Base-by-base conservation (phyloP, 306 rosid genomes). In the Acacia melanoxylon region DNA sequence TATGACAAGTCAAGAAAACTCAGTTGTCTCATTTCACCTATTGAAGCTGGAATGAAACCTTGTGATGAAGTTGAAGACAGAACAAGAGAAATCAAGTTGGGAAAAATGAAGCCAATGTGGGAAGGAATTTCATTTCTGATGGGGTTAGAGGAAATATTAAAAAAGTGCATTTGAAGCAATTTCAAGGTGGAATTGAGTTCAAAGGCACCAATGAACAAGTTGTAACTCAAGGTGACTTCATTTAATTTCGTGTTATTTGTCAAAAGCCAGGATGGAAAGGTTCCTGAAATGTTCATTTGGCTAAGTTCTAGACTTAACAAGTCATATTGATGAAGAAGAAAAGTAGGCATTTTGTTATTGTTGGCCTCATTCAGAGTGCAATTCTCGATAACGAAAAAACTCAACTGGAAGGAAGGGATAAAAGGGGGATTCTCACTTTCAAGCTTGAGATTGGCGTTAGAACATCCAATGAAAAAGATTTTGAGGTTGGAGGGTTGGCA, bases 351-450 rank as follows among this genome's bases (percentile, higher is more conserved):
- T 49, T 49, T 49, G 56, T 33, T 2, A 25, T 58, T n/a, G 65
- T 29, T 46, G 46, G 35, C 40, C 35, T 45, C 77, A 71, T 78
- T 46, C 6, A 78, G 16, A 9, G 29, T 42, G 29, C 75, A 83
- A 5, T 8, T 6, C 0, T 7, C 1, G 24, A 5, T 78, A 52
- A 0, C 0, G 0, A 78, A 20, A 46, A 52, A 3, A 52, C 27
- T 65, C 49, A 83, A 67, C 24, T 83, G 3, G 79, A 72, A 83
- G 78, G 6, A 74, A 69, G 86, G 7, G 25, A 2, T 46, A 61
- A 80, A 73, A 0, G 72, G 68, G 1, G 76, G 83, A 13, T 73
- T 72, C 81, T 83, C 83, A 4, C 83, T 78, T 74, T 83, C 86
- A 16, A 83, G 2, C 51, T 83, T 59, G n/a, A 83, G 15, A 6